A percentile compares a stretch with the other conserved stretches of the same genome.
Evolutionary conservation across 169 alveolate genomes (phyloP).

Genomic region (Cryptosporidium canis): DNA sequence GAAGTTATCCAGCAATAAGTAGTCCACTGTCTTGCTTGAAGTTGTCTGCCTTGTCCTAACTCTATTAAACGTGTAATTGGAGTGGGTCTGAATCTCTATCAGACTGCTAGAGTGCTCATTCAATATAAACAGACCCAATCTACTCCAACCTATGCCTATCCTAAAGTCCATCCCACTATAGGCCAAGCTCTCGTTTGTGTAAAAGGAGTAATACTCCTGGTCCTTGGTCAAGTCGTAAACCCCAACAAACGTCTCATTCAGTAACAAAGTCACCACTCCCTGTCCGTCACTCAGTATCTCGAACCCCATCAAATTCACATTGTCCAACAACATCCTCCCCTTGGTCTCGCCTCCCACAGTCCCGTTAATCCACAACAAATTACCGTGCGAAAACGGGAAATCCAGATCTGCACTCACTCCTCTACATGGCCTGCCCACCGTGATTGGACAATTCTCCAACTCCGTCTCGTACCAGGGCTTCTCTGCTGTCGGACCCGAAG

Average conservation of each 20-base stretch:
- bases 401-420: conserved; percentile 2
- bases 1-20: conserved; percentile 1
- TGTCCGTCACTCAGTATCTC: background rate
- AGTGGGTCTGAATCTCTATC: background rate
- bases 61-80: background rate
- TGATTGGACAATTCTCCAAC: background rate
- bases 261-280: conserved; percentile 2
- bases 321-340: background rate
- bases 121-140: conserved; percentile 8
- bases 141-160: conserved; percentile 48
- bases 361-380: conserved; percentile 23
- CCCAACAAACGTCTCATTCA: conserved; percentile 35
- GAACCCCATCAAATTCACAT: conserved; percentile 23
- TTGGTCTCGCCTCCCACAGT: background rate
- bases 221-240: conserved; percentile 11
- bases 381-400: background rate
- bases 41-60: background rate
- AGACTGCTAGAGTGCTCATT: conserved; percentile 15
- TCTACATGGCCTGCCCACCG: background rate
- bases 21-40: background rate
- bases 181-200: conserved; percentile 43
- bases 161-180: conserved; percentile 31
- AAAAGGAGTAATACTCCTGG: conserved; percentile 28
- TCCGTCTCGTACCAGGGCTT: background rate
- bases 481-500: background rate